Base-by-base conservation (phyloP, 305 asterid genomes). In the Solanum chacoense region DNA sequence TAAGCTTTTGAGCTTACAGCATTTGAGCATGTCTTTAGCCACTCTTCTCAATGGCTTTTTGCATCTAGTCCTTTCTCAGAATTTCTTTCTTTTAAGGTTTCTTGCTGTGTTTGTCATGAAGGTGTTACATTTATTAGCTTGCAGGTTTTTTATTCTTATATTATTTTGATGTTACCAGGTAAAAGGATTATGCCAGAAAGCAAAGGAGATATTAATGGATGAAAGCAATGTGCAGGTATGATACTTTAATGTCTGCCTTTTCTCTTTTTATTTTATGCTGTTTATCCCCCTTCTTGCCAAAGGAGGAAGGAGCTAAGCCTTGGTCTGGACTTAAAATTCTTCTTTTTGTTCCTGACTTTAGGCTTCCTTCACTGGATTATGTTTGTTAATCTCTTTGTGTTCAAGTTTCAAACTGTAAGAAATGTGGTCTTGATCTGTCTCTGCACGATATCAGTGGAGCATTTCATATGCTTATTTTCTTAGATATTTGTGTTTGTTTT, bases 141-240 rank as follows among this genome's bases (percentile, higher is more conserved):
- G 87, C 87, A 11, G 18, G 7, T 11, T 83, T 45, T 50, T 20
- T 22, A 0, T 73, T 71, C 16, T 29, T 13, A 5, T 31, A 20
- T 11, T 45, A 50, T 83, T 18, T 83, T 83, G n/a, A 31, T 83
- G 45, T 50, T 69, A 83, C 31, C 35, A 93, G 95, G 94, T 92
- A 67, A 91, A 93, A 90, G 90, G 89, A 90, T 88, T 93, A 88
- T 93, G 94, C 55, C 93, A 92, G 89, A 93, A 93, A 91, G 95
- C 94, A 86, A 93, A 93, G 90, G 94, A 93, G 89, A 91, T 93
- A 75, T 89, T 93, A 79, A 92, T 92, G 94, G 91, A 86, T 38
- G 94, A 93, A 90, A 93, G 95, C 91, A 93, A 91, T 13, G 93
- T 91, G 90, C 93, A 93, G 94, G 95, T 92, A 73, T 18, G 84